Conservation (phyloP, 169 alveolate species). For the Eimeria mitis region DNA sequence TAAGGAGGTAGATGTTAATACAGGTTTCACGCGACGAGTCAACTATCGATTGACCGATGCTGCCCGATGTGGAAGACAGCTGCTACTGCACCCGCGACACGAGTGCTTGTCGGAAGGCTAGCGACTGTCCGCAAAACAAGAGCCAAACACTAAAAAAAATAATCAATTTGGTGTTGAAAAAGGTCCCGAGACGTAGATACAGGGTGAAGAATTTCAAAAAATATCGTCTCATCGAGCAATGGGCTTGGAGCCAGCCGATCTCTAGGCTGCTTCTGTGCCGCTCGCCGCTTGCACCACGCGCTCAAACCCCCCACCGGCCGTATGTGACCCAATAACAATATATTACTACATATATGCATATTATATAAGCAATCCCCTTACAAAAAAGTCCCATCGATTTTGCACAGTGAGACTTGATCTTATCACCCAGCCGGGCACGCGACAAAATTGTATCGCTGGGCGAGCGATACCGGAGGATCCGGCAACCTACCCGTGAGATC, state of each 20-base stretch:
- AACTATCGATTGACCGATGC: not conserved
- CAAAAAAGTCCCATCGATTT: not conserved
- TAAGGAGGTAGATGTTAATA: not conserved
- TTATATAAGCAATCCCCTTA: not conserved
- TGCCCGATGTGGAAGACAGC: constrained; percentile 1
- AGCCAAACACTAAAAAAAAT: not conserved
- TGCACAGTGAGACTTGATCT: not conserved
- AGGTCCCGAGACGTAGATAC: not conserved
- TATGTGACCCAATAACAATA: not conserved
- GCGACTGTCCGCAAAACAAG: not conserved
- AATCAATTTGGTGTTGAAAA: not conserved
- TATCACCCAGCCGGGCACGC: not conserved
- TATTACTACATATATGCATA: too few relatives aligned
- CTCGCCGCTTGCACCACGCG: not conserved
- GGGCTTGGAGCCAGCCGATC: not conserved
- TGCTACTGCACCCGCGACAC: not conserved
- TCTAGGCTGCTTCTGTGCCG: not conserved
- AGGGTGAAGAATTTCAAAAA: not conserved
- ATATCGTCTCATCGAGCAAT: not conserved
- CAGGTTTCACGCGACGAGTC: not conserved
- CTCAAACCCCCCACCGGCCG: not conserved
- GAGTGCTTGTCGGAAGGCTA: not conserved
- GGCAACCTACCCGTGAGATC: not conserved
- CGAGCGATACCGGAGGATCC: not conserved
- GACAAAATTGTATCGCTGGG: not conserved